Evolutionary conservation across 352 stramenopile species (phyloP).

Genomic region (Globisporangium uncinulatum): DNA sequence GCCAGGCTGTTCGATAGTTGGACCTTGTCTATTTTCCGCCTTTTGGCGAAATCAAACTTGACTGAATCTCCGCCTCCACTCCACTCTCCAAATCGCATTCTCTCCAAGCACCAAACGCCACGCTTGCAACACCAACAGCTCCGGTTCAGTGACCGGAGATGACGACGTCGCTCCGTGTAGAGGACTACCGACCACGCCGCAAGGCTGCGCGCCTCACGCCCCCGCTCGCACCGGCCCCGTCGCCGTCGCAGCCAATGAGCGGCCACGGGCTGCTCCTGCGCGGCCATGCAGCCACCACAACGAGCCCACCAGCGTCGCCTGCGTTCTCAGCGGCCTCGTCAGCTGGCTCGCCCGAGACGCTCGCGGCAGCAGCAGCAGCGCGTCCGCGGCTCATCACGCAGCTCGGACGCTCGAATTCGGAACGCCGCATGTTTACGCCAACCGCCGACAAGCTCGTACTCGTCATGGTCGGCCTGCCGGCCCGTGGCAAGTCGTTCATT

Average conservation of each 20-base stretch:
- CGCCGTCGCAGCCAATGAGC: background rate
- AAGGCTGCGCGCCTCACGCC: conserved; percentile 12
- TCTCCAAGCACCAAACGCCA: too few relatives aligned
- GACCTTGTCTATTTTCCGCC: background rate
- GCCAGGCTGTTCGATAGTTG: too few relatives aligned
- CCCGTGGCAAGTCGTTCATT: conserved; percentile 95
- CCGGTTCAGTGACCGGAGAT: background rate
- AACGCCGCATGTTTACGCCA: conserved; percentile 73
- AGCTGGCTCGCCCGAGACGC: conserved; percentile 1
- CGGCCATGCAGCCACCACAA: background rate
- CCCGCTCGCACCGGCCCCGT: background rate
- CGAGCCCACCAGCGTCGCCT: conserved; percentile 9
- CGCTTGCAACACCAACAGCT: too few relatives aligned
- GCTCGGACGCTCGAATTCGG: conserved; percentile 31
- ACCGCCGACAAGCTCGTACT: conserved; percentile 93
- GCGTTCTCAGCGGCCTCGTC: conserved; percentile 11
- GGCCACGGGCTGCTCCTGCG: background rate
- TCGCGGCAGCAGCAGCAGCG: conserved; percentile 2
- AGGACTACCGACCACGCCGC: conserved; percentile 11
- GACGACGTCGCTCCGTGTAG: conserved; percentile 9
- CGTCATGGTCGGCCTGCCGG: conserved; percentile 93
- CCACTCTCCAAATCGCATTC: too few relatives aligned
- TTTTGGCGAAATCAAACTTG: too few relatives aligned
- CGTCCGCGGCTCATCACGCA: conserved; percentile 9
- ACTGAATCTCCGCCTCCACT: too few relatives aligned